Evolutionary conservation across 2,329 filamentous ascomycete genomes (phyloP), one percentile per base, ranked within the genome.

Genomic region (Ciborinia camelliae): DNA sequence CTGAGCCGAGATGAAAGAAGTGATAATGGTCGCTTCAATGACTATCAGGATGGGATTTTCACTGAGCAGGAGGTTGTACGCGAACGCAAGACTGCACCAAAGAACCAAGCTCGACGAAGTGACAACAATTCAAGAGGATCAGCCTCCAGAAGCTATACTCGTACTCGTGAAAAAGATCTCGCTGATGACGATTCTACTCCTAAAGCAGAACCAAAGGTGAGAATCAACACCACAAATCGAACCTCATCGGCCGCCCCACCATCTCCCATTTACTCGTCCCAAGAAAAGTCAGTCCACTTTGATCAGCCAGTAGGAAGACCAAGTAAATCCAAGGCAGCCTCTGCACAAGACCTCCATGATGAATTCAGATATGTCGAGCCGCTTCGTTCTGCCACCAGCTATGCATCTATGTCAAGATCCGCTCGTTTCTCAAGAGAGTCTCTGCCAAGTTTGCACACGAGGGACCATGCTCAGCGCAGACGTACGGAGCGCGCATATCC

Each of bases 401-500:
- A 20, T 9, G 30, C 43, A 35, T 35, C n/a, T 47, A 14, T 26
- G 30, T 41, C 55, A 47, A 47, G 30, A 47, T 47, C 55, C 15
- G 9, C 10, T 47, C 55, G 55, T 18, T 23, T 47, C n/a, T 47
- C 55, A 20, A 59, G 23, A 37, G 55, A 59, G 12, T 35, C 30
- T 47, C 28, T 35, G 18, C 55, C 55, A 47, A 47, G 41, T n/a
- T 26, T 59, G 41, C 41, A 30, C 14, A 59, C n/a, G 12, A 35
- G 30, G 43, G 43, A 37, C 15, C n/a, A 59, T 37, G 41, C 41
- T 47, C 55, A 37, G 20, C 41, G 41, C 14, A 59, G 55, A 59
- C 55, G 55, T 14, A 35, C 41, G 18, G 55, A 59, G 30, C 55
- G 55, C 9, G 41, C 41, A 45, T 12, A 47, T 23, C 12, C 41